phyloP scores from a whole-genome alignment of 176 grass and related monocot genomes.

The Oropetium thomaeum region DNA sequence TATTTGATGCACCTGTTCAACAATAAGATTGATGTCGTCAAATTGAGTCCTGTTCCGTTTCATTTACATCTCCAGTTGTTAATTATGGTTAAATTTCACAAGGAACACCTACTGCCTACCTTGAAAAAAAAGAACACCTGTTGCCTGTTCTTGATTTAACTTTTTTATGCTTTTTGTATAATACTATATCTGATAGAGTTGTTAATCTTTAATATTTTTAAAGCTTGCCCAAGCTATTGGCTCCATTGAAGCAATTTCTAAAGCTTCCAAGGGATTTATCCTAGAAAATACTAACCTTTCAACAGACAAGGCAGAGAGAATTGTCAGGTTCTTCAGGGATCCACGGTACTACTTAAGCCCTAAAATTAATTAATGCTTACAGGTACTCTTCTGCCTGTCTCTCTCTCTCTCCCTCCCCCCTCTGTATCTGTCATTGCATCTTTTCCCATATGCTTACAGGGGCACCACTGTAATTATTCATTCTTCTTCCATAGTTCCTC shows the following conservation, averaged over 20 bases:
- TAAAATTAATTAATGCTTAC: constrained; percentile 48
- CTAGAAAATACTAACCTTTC: too few relatives aligned
- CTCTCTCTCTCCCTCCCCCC: too few relatives aligned
- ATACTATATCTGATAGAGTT: neutral
- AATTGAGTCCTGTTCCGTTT: neutral
- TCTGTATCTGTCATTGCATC: neutral
- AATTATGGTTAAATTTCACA: neutral
- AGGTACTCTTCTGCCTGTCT: constrained; percentile 56
- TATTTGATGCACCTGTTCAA: neutral
- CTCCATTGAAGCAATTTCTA: too few relatives aligned
- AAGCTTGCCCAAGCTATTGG: too few relatives aligned
- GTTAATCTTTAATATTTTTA: constrained; percentile 28
- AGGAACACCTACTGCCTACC: too few relatives aligned
- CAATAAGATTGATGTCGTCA: neutral
- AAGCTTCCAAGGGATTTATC: too few relatives aligned
- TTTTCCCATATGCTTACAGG: constrained; percentile 3
- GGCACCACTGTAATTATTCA: neutral
- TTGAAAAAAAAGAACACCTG: too few relatives aligned
- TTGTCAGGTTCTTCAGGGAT: too few relatives aligned
- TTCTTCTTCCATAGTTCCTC: neutral
- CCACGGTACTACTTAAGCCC: constrained; percentile 81
- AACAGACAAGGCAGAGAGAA: too few relatives aligned
- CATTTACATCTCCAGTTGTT: neutral
- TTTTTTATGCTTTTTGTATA: neutral
- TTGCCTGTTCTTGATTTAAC: neutral